Conservation (phyloP, 2,329 filamentous ascomycete genomes). For the Diaporthe batatas region DNA sequence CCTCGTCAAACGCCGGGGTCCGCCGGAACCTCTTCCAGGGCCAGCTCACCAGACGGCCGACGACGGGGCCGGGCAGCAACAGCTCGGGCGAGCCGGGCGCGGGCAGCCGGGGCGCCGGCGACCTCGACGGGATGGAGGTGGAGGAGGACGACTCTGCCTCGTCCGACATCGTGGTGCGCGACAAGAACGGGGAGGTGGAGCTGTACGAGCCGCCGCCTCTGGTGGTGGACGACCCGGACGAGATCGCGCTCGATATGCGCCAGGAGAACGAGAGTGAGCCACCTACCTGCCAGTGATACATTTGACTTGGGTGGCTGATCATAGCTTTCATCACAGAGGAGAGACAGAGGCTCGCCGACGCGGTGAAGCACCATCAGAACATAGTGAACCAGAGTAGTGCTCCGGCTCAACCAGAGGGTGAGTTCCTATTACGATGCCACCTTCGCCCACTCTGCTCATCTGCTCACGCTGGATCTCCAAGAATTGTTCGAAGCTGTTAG, state of each 20-base stretch:
- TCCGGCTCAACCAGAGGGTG: conserved; percentile 76
- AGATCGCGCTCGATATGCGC: conserved; percentile 68
- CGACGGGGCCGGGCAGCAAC: conserved; percentile 50
- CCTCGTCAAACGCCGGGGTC: conserved; percentile 49
- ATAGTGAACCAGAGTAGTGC: conserved; percentile 62
- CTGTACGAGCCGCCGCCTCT: conserved; percentile 69
- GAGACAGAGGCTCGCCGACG: conserved; percentile 70
- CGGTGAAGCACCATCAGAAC: conserved; percentile 70
- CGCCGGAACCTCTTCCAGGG: conserved; percentile 72
- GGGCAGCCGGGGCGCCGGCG: conserved; percentile 50
- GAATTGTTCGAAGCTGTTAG: conserved; percentile 79
- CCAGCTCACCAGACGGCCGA: conserved; percentile 70
- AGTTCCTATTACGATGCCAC: conserved; percentile 44
- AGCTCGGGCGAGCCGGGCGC: conserved; percentile 53
- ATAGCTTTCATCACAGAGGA: conserved; percentile 59
- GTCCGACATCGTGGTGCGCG: conserved; percentile 73
- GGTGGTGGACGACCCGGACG: conserved; percentile 66
- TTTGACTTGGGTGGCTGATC: background rate
- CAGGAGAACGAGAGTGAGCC: conserved; percentile 68
- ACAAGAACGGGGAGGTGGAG: conserved; percentile 73
- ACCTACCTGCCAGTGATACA: background rate
- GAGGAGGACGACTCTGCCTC: conserved; percentile 69
- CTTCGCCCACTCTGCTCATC: background rate
- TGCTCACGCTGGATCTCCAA: conserved; percentile 48
- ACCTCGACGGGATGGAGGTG: conserved; percentile 61